Evolutionary conservation across 2,329 filamentous ascomycete species (phyloP), one percentile per base, ranked within the genome.

Genomic region (Fusarium nisikadoi): DNA sequence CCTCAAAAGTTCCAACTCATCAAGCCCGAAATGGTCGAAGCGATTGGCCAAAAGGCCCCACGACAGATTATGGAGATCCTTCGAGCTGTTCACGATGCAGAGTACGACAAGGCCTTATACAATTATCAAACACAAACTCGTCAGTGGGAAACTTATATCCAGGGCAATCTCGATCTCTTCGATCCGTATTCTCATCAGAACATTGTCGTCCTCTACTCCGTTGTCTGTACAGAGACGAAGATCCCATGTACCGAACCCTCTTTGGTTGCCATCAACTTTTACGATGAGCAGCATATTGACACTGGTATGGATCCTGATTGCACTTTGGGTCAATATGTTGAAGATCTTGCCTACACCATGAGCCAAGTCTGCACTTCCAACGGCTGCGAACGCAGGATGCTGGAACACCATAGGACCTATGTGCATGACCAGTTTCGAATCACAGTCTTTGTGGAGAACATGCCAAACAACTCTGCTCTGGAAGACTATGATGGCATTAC

Each of bases 171-270:
- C 36, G 93, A 97, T 77, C 87, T 98, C 3, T 99, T 98, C 75
- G 94, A 99, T 78, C 96, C 97, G 0, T 96, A 94, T 78, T 93
- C 94, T 1, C 97, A 99, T 78, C 96, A 99, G 78, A 97, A 96
- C 77, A 98, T 99, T 66, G 94, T 97, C 16, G 93, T 98, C 4
- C 84, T 99, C 13, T 97, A 97, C 82, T 98, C 95, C 20, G 90
- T 96, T 29, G 95, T 98, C 55, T 98, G 95, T 79, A 98, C 95
- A 1, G 91, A 92, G 68, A 98, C 94, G 2, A 97, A 96, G 59
- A 94, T 97, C 43, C 96, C 96, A 2, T 99, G 96, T 78, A 91
- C 92, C 49, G 97, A 97, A 31, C 96, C 96, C 3, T 94, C 94
- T 65, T 86, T 98, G n/a, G 89, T 98, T 43, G 93, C 93, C 20